Percentiles rank a stretch among this genome's conserved stretches.
These are phyloP conservation scores for Amorphotheca resinae DNA, from an alignment of 495 filamentous ascomycete genomes.

Conservation along the genomic window DNA sequence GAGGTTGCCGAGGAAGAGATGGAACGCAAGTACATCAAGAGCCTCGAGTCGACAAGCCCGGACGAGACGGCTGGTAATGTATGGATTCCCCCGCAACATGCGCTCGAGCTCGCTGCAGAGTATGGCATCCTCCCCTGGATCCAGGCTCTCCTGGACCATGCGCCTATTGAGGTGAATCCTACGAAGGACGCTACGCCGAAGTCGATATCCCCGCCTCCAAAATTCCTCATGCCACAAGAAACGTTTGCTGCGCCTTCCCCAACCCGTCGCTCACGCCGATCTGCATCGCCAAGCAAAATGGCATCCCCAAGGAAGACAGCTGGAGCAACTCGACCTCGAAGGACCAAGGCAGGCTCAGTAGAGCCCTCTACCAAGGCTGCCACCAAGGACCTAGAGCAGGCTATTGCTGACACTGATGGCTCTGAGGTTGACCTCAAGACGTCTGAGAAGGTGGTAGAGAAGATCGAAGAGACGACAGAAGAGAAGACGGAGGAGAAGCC, in stretches of 20 bases:
- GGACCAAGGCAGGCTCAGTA: constrained; percentile 39
- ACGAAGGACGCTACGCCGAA: constrained; percentile 38
- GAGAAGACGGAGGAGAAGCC: too few relatives aligned
- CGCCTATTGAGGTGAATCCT: constrained; percentile 41
- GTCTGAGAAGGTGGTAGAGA: constrained; percentile 20
- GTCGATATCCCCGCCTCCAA: constrained; percentile 58
- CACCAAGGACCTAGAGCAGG: constrained; percentile 27
- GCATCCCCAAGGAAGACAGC: constrained; percentile 38
- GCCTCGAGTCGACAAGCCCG: constrained; percentile 58
- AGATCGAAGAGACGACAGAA: constrained; percentile 23
- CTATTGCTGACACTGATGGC: constrained; percentile 5
- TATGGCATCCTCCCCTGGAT: constrained; percentile 76
- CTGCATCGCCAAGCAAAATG: constrained; percentile 43
- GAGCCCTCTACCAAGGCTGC: constrained; percentile 33
- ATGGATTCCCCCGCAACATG: constrained; percentile 81
- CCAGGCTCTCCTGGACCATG: constrained; percentile 70
- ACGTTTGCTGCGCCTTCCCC: constrained; percentile 26
- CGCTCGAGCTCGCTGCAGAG: constrained; percentile 73
- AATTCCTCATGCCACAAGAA: constrained; percentile 38
- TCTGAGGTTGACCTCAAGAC: not conserved
- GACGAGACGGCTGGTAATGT: constrained; percentile 95
- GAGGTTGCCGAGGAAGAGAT: constrained; percentile 68
- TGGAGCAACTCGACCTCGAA: constrained; percentile 14
- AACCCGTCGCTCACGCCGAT: constrained; percentile 32
- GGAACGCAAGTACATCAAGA: constrained; percentile 81